A percentile compares a stretch with the other conserved stretches of the same genome.
phyloP scores from a whole-genome alignment of 208 protist genomes.

The Leishmania braziliensis region DNA sequence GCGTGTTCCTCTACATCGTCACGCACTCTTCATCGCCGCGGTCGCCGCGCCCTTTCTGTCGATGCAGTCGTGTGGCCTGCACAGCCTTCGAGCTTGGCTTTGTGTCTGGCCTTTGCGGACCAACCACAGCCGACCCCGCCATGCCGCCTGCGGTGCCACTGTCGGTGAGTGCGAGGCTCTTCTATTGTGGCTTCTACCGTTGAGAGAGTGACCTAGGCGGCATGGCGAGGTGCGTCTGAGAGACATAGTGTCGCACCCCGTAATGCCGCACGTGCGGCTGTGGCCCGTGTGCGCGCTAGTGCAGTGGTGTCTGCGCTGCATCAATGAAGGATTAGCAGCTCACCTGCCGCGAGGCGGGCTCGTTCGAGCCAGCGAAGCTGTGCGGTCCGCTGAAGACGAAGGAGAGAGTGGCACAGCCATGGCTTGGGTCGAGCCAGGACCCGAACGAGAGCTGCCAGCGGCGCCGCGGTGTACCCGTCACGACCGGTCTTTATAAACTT shows the following conservation, averaged over 20 bases:
- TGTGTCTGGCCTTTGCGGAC: background rate
- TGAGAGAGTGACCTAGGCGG: background rate
- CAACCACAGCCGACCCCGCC: background rate
- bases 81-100: background rate
- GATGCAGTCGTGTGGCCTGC: constrained; percentile 5
- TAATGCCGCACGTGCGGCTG: background rate
- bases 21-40: constrained; percentile 19
- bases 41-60: background rate
- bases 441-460: background rate
- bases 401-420: background rate
- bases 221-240: background rate
- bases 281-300: background rate
- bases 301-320: background rate
- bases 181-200: constrained; percentile 6
- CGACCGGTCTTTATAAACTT: constrained; percentile 19
- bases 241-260: background rate
- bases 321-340: constrained; percentile 4
- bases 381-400: background rate
- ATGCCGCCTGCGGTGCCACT: background rate
- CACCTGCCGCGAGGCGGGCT: background rate
- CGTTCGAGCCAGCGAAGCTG: background rate
- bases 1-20: constrained; percentile 4
- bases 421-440: background rate
- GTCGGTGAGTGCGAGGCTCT: constrained; percentile 10
- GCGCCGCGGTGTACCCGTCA: background rate